phyloP scores from a whole-genome alignment of 768 basidiomycete genomes.

The Tubosaeta sp. region DNA sequence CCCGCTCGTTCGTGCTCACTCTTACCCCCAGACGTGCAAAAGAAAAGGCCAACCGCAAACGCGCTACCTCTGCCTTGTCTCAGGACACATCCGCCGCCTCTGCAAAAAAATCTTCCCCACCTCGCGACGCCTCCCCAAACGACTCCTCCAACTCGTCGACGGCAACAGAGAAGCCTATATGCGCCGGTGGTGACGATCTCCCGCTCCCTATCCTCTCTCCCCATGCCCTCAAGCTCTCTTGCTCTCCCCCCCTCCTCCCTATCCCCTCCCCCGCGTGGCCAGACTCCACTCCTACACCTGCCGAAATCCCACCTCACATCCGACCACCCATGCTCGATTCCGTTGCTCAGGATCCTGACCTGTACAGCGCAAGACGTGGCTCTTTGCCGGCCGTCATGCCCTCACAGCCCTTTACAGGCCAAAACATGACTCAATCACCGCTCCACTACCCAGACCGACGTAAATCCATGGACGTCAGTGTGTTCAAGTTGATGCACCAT shows the following conservation, averaged over 20 bases:
- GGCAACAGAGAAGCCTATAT: conserved; percentile 38
- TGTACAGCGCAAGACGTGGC: conserved; percentile 43
- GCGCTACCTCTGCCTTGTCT: conserved; percentile 34
- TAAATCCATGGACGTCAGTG: conserved; percentile 39
- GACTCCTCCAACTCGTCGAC: conserved; percentile 32
- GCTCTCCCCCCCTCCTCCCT: conserved; percentile 15
- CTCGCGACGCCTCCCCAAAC: conserved; percentile 28
- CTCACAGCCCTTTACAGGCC: conserved; percentile 20
- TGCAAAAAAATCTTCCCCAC: conserved; percentile 2
- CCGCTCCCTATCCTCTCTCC: conserved; percentile 2
- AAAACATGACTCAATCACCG: conserved; percentile 34
- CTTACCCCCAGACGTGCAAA: conserved; percentile 63
- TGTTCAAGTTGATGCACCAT: conserved; percentile 51
- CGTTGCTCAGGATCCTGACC: conserved; percentile 27
- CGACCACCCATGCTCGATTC: conserved; percentile 20
- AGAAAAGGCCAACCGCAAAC: conserved; percentile 64
- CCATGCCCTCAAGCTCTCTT: conserved; percentile 22
- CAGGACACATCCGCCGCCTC: conserved; percentile 11
- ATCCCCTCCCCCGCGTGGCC: conserved; percentile 24
- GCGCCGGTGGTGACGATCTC: conserved; percentile 13
- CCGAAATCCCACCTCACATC: conserved; percentile 21
- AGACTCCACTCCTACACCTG: conserved; percentile 31
- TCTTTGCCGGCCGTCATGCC: conserved; percentile 47
- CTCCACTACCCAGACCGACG: conserved; percentile 34
- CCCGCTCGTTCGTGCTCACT: conserved; percentile 9